Evolutionary conservation across 2,329 filamentous ascomycete genomes (phyloP).

Genomic region (Dactylellina drechsleri): DNA sequence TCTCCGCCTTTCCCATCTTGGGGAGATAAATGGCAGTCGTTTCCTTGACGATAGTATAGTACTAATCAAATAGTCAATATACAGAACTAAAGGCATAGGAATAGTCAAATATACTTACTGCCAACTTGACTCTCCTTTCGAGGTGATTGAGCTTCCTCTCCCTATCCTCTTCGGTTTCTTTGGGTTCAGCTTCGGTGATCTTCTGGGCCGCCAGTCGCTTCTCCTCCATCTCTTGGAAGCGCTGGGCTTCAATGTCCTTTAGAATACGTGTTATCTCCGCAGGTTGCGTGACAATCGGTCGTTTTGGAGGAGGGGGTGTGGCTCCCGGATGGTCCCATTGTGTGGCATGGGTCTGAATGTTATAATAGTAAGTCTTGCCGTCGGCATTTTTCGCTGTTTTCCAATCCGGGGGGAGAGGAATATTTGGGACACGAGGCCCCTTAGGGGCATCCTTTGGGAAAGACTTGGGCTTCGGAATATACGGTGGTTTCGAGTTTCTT

Average conservation of each 20-base stretch:
- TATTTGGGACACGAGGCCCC: conserved; percentile 23
- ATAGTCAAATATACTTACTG: conserved; percentile 24
- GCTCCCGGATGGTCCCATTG: conserved; percentile 46
- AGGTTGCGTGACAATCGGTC: conserved; percentile 24
- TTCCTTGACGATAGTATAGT: conserved; percentile 54
- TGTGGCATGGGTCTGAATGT: conserved; percentile 20
- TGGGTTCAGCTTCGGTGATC: conserved; percentile 21
- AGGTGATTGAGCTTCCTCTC: conserved; percentile 25
- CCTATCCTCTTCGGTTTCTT: conserved; percentile 41
- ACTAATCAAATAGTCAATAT: conserved; percentile 28
- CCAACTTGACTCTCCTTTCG: conserved; percentile 45
- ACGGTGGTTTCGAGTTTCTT: conserved; percentile 32
- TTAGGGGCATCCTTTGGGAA: conserved; percentile 51
- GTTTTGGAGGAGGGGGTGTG: conserved; percentile 16
- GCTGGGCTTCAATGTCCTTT: conserved; percentile 22
- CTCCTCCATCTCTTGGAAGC: conserved; percentile 16
- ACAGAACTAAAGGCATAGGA: not conserved
- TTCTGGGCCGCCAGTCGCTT: conserved; percentile 15
- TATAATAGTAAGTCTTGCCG: conserved; percentile 43
- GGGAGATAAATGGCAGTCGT: conserved; percentile 44
- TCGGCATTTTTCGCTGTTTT: conserved; percentile 35
- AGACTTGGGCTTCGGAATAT: conserved; percentile 35
- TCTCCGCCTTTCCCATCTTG: conserved; percentile 48
- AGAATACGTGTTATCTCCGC: conserved; percentile 23
- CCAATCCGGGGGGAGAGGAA: conserved; percentile 36